Conservation (phyloP, 805 yeast species). For the Candida suzukii region DNA sequence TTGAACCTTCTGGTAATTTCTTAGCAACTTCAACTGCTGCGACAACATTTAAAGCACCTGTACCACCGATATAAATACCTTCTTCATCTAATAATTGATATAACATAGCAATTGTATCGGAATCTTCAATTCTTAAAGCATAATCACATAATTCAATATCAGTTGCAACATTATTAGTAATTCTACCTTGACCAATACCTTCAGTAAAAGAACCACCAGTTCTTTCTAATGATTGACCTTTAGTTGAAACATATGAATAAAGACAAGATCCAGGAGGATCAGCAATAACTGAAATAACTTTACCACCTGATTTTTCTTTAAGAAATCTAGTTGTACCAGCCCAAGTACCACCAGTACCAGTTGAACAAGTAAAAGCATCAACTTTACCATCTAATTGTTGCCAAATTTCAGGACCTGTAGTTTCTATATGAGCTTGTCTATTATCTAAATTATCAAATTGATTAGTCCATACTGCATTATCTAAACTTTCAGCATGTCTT, state of each 20-base stretch:
- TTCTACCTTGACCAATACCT: slow-evolving; percentile 94
- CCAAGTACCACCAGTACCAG: slow-evolving; percentile 92
- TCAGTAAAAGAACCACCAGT: slow-evolving; percentile 87
- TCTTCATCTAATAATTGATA: slow-evolving; percentile 81
- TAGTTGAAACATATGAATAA: slow-evolving; percentile 67
- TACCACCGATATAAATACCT: slow-evolving; percentile 86
- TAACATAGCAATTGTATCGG: slow-evolving; percentile 74
- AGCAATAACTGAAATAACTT: slow-evolving; percentile 66
- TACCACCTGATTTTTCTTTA: slow-evolving; percentile 66
- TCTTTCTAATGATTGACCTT: slow-evolving; percentile 61
- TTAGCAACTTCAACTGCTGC: slow-evolving; percentile 80
- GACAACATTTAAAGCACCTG: slow-evolving; percentile 83
- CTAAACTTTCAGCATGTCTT: slow-evolving; percentile 69
- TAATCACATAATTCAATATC: slow-evolving; percentile 74
- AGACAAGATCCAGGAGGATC: slow-evolving; percentile 93
- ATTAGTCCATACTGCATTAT: slow-evolving; percentile 87
- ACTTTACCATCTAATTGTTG: slow-evolving; percentile 71
- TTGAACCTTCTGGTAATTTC: slow-evolving; percentile 66
- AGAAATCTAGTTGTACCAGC: slow-evolving; percentile 80
- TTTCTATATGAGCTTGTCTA: slow-evolving; percentile 79
- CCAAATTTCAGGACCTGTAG: slow-evolving; percentile 94
- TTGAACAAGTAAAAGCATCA: slow-evolving; percentile 82
- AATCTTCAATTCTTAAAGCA: slow-evolving; percentile 74
- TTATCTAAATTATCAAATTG: slow-evolving; percentile 88
- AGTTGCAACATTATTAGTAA: slow-evolving; percentile 72